Conservation (phyloP, 306 rosid genomes). For the Cicer yamashitae region DNA sequence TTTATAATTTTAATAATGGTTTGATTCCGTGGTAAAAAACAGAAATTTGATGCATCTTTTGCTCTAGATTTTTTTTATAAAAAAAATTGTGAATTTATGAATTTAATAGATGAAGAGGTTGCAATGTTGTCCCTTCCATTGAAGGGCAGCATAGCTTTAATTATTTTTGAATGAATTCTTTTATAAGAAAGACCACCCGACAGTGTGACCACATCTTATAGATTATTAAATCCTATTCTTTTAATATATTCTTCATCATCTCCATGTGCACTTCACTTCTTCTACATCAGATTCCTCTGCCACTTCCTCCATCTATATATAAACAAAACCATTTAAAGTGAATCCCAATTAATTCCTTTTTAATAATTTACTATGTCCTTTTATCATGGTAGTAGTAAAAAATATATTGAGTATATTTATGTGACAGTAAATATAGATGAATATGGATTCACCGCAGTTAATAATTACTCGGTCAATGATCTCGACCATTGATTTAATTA, state of each 20-base stretch:
- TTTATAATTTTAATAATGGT: no score
- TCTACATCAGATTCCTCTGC: slow-evolving; percentile 58
- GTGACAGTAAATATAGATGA: not conserved
- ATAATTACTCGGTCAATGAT: not conserved
- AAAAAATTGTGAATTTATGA: slow-evolving; percentile 33
- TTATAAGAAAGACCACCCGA: slow-evolving; percentile 56
- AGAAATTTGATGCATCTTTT: no score
- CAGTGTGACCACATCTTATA: slow-evolving; percentile 62
- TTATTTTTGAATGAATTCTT: slow-evolving; percentile 51
- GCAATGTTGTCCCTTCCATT: slow-evolving; percentile 64
- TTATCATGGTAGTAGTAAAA: not conserved
- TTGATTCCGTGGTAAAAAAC: no score
- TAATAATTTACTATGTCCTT: slow-evolving; percentile 5
- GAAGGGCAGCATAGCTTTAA: slow-evolving; percentile 58
- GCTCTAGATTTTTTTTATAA: no score
- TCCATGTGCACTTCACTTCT: slow-evolving; percentile 77
- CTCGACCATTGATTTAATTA: not conserved
- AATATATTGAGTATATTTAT: not conserved
- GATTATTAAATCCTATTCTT: slow-evolving; percentile 33
- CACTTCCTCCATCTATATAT: slow-evolving; percentile 46
- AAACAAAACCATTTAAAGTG: slow-evolving; percentile 51
- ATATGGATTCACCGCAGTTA: not conserved
- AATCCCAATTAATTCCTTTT: slow-evolving; percentile 45
- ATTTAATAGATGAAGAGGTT: slow-evolving; percentile 51
- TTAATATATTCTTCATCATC: slow-evolving; percentile 48